Percentiles rank a stretch among this genome's conserved stretches.
Evolutionary conservation across 2,329 filamentous ascomycete species (phyloP).

Genomic region (Sclerotiophoma versabilis): DNA sequence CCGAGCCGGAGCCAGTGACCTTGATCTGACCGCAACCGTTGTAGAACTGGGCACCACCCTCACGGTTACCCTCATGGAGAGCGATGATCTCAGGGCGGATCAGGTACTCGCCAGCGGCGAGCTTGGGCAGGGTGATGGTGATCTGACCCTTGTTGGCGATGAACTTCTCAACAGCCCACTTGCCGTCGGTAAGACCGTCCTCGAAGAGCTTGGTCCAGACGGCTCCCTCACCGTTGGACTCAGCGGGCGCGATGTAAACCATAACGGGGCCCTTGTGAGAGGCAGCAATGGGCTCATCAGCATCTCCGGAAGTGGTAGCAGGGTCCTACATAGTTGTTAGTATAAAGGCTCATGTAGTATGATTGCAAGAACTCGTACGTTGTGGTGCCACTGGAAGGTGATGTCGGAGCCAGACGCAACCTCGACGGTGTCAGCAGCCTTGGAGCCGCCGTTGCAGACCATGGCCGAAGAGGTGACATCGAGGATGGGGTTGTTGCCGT

Average conservation of each 20-base stretch:
- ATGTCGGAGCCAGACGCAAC: slow-evolving; percentile 59
- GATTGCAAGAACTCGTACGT: slow-evolving; percentile 38
- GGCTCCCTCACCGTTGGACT: slow-evolving; percentile 54
- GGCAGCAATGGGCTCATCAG: slow-evolving; percentile 61
- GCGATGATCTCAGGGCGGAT: slow-evolving; percentile 54
- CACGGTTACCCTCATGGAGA: slow-evolving; percentile 48
- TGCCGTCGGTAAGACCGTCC: slow-evolving; percentile 42
- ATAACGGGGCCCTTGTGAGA: slow-evolving; percentile 62
- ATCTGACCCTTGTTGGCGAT: slow-evolving; percentile 51
- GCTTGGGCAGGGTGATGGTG: slow-evolving; percentile 48
- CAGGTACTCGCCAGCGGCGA: slow-evolving; percentile 51
- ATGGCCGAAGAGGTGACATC: slow-evolving; percentile 47
- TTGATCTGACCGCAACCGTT: slow-evolving; percentile 53
- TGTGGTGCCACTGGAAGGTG: slow-evolving; percentile 60
- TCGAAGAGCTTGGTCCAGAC: slow-evolving; percentile 60
- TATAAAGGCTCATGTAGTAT: neutral
- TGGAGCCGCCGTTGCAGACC: slow-evolving; percentile 46
- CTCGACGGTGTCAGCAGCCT: slow-evolving; percentile 50
- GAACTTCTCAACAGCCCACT: slow-evolving; percentile 51
- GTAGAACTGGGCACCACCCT: slow-evolving; percentile 53
- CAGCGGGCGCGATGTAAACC: slow-evolving; percentile 58
- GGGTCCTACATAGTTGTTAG: slow-evolving; percentile 2
- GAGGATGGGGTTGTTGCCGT: slow-evolving; percentile 47
- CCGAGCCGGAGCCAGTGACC: slow-evolving; percentile 40
- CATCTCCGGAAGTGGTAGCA: slow-evolving; percentile 25